These are phyloP conservation scores for Kalmusia sp. DNA, from an alignment of 2,329 filamentous ascomycete genomes.

Conservation along the genomic window DNA sequence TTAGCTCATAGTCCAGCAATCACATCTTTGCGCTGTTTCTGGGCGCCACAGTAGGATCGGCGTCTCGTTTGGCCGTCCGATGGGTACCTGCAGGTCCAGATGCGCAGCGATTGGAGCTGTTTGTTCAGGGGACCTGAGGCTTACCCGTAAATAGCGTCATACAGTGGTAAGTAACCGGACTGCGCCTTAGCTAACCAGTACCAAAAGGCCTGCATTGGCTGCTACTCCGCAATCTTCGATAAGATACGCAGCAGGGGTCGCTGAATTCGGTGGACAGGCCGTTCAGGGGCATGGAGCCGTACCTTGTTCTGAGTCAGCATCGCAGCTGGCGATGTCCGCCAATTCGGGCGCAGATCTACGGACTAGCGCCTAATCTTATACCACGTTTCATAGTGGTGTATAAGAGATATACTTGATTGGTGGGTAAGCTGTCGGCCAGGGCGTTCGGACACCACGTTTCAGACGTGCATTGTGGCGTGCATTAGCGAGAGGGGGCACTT, in stretches of 20 bases:
- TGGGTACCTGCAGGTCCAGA: constrained; percentile 4
- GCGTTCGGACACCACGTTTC: constrained; percentile 7
- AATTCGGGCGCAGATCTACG: neutral
- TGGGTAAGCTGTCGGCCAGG: neutral
- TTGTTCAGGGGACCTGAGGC: neutral
- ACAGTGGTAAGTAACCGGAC: constrained; percentile 1
- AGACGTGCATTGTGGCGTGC: constrained; percentile 7
- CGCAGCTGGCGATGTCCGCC: neutral
- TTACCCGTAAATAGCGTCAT: neutral
- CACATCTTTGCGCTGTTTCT: constrained; percentile 1
- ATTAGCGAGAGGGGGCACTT: neutral
- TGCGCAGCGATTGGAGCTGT: constrained; percentile 3
- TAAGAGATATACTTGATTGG: constrained; percentile 8
- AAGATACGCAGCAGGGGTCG: neutral
- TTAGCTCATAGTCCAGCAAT: constrained; percentile 5
- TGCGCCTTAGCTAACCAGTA: neutral
- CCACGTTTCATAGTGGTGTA: constrained; percentile 3
- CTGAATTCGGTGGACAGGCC: neutral
- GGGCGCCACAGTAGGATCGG: constrained; percentile 4
- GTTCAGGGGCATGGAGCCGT: neutral
- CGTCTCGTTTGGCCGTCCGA: neutral
- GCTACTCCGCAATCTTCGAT: neutral
- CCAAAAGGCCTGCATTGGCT: neutral
- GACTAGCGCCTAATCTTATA: constrained; percentile 1
- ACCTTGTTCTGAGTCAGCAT: neutral